A percentile compares a stretch with the other conserved stretches of the same genome.
Conservation (phyloP, 768 basidiomycete species). For the Pleurotus sapidus region DNA sequence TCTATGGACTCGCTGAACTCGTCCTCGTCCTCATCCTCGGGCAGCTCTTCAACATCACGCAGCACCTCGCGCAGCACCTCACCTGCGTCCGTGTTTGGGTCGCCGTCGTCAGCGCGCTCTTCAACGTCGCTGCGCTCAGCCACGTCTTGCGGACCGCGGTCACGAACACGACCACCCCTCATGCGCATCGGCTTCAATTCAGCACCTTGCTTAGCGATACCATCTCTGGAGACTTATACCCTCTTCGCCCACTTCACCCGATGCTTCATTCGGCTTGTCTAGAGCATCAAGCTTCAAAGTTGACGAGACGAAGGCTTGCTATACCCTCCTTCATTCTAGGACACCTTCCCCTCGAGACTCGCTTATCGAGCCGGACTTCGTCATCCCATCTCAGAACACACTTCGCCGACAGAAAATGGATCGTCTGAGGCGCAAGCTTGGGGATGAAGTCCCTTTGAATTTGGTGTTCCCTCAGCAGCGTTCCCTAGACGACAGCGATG, state of each 20-base stretch:
- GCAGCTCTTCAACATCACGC: not conserved
- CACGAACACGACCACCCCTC: conserved; percentile 12
- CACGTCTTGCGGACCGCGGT: conserved; percentile 8
- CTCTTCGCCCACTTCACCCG: conserved; percentile 18
- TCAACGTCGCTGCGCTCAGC: conserved; percentile 20
- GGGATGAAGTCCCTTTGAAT: conserved; percentile 57
- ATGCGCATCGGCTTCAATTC: conserved; percentile 15
- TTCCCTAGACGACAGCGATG: not conserved
- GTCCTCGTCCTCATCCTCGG: not conserved
- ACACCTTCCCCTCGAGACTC: conserved; percentile 17
- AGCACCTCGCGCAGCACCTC: not conserved
- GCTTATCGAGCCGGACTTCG: conserved; percentile 32
- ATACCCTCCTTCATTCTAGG: too few relatives aligned
- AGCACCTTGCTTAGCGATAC: conserved; percentile 11
- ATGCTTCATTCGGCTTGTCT: too few relatives aligned
- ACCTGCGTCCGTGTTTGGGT: not conserved
- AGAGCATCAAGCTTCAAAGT: too few relatives aligned
- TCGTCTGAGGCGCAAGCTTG: conserved; percentile 56
- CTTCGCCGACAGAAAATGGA: conserved; percentile 61
- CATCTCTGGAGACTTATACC: conserved; percentile 26
- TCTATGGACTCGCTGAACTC: conserved; percentile 4
- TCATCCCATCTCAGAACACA: conserved; percentile 36
- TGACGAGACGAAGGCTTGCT: too few relatives aligned
- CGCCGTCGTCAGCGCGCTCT: conserved; percentile 12
- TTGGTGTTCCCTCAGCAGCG: conserved; percentile 50